Percentiles rank a stretch among this genome's conserved stretches.
phyloP scores from a whole-genome alignment of 1,139 yeast species.

The Diutina sp. region DNA sequence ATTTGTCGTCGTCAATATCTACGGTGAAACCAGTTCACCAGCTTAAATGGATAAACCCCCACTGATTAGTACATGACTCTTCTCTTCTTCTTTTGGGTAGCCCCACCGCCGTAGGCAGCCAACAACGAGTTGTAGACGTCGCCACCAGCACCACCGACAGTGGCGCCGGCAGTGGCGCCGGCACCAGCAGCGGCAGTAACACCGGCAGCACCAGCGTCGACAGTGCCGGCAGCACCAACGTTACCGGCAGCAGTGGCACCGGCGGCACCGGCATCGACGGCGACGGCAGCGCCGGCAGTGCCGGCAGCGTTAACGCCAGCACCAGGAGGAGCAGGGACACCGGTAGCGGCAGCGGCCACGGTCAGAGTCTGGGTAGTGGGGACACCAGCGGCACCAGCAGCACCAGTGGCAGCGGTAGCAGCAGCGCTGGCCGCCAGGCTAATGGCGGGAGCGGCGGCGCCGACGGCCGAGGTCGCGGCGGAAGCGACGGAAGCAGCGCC shows the following conservation, averaged over 20 bases:
- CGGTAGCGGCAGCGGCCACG: not conserved
- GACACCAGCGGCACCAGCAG: constrained; percentile 11
- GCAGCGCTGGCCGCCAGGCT: constrained; percentile 6
- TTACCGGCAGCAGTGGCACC: not conserved
- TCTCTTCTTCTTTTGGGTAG: not conserved
- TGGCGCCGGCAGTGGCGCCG: not conserved
- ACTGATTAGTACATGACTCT: not conserved
- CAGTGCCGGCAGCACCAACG: not conserved
- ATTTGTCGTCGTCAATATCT: no score
- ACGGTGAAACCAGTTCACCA: not conserved
- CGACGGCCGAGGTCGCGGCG: constrained; percentile 7
- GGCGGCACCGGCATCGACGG: not conserved
- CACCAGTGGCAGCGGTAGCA: constrained; percentile 2
- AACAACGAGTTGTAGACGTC: constrained; percentile 2
- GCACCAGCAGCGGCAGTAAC: not conserved
- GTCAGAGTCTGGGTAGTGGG: constrained; percentile 3
- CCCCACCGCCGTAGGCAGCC: not conserved
- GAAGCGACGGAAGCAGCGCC: constrained; percentile 5
- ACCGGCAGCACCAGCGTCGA: not conserved
- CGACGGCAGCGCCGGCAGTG: not conserved
- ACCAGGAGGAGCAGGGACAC: not conserved
- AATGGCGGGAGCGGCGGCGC: constrained; percentile 11
- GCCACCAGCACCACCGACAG: not conserved
- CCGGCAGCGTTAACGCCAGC: not conserved
- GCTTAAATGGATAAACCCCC: not conserved